A percentile compares a stretch with the other conserved stretches of the same genome.
These are phyloP conservation scores for Cercospora sp. DNA, from an alignment of 2,329 filamentous ascomycete genomes.

Conservation along the genomic window DNA sequence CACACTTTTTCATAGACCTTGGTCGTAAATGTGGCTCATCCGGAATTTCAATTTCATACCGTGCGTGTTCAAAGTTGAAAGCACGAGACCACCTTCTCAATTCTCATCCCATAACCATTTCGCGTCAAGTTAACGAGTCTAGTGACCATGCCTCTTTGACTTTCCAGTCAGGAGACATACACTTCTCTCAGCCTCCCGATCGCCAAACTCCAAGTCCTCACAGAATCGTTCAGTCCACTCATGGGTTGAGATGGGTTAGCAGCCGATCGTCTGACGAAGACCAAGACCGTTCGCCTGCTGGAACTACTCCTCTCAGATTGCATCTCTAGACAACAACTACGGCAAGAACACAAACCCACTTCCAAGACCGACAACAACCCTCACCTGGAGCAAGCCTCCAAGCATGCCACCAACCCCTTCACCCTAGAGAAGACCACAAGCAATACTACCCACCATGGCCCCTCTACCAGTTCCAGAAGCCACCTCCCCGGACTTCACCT, in stretches of 20 bases:
- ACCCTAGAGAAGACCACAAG: not conserved
- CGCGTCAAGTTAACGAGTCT: not conserved
- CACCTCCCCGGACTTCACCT: not conserved
- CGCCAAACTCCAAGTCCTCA: not conserved
- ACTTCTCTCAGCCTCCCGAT: not conserved
- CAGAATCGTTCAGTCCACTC: not conserved
- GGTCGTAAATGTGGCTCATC: not conserved
- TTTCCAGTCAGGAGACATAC: not conserved
- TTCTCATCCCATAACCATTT: not conserved
- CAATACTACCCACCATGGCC: not conserved
- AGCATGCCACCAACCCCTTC: not conserved
- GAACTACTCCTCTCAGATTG: not conserved
- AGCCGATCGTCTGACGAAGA: not conserved
- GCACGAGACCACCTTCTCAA: not conserved
- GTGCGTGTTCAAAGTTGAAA: not conserved
- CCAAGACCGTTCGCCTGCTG: not conserved
- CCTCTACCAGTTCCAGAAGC: not conserved
- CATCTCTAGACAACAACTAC: not conserved
- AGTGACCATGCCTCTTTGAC: not conserved
- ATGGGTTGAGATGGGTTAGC: not conserved
- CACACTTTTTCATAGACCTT: not conserved
- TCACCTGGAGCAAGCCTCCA: not conserved
- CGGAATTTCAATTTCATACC: not conserved
- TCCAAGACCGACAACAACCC: not conserved
- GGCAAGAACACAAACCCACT: not conserved